Base-by-base conservation (phyloP, 305 asterid species). In the Andrographis paniculata region DNA sequence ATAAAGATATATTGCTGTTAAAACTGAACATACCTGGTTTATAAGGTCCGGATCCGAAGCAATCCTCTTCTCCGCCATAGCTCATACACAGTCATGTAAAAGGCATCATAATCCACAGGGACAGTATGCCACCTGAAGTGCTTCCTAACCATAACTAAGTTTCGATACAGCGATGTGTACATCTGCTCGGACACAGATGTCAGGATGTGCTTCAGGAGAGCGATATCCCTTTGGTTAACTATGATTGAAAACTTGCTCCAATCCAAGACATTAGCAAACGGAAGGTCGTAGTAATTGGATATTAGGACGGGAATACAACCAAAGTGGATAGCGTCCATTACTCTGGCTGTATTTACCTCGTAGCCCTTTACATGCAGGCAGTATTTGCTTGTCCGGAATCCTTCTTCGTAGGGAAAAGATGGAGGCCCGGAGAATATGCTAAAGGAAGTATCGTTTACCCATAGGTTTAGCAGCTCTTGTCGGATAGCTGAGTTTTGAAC, bases 341-440 rank as follows among this genome's bases (percentile, higher is more conserved):
- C 65, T 55, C 94, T 74, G 22, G 95, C 92, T 5, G 95, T 85
- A 60, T 85, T 85, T 42, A 85, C 95, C 68, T 85, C 94, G 22
- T 85, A 82, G 14, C 94, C 95, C 62, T 64, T 85, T 11, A 85
- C 60, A 9, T 85, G 95, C 27, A 82, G 94, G 64, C 94, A 82
- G 64, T 65, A 85, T 66, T 50, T 79, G 70, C 94, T 82, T 53
- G 55, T 71, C 61, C 38, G 71, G 71, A 81, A 77, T 42, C 94
- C 83, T 58, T 85, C 84, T 50, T 67, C 73, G 4, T 82, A 85
- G 6, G 85, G 70, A 52, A 72, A 67, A 21, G 82, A 42, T 14
- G 82, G 50, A 41, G 63, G 65, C 42, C 73, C 70, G 0, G 87
- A 59, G 61, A 73, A 79, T 57, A 85, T 60, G 63, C 61, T 69